Conservation (phyloP, 805 yeast species). For the Zygosaccharomyces gambellarensis region DNA sequence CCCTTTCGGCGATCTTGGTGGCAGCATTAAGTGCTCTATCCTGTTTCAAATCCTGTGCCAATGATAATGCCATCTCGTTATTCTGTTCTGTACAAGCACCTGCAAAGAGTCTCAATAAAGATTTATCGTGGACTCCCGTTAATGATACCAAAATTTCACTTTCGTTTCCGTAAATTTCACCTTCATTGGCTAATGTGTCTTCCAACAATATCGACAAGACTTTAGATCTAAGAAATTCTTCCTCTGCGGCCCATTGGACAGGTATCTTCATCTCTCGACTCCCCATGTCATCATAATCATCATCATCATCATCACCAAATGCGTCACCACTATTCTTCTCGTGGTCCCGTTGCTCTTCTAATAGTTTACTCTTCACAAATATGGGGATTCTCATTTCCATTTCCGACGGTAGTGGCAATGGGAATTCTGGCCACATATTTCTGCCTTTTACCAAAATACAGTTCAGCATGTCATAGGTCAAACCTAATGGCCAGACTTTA, state of each 20-base stretch:
- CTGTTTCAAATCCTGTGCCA: slow-evolving; percentile 64
- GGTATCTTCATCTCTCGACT: slow-evolving; percentile 30
- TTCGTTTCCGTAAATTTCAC: slow-evolving; percentile 41
- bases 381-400: slow-evolving; percentile 67
- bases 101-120: slow-evolving; percentile 72
- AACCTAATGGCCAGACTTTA: slow-evolving; percentile 84
- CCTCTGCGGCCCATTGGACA: slow-evolving; percentile 46
- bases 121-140: slow-evolving; percentile 63
- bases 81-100: slow-evolving; percentile 65
- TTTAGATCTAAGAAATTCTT: slow-evolving; percentile 54
- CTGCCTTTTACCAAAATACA: slow-evolving; percentile 72
- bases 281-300: slow-evolving; percentile 17
- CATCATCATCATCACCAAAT: slow-evolving; percentile 15
- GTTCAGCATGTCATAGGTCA: slow-evolving; percentile 61
- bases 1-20: slow-evolving; percentile 72
- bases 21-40: slow-evolving; percentile 84
- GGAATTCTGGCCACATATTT: slow-evolving; percentile 67
- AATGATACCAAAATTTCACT: slow-evolving; percentile 50
- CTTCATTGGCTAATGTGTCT: slow-evolving; percentile 48
- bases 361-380: slow-evolving; percentile 30
- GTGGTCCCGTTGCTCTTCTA: slow-evolving; percentile 28
- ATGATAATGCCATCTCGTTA: slow-evolving; percentile 58
- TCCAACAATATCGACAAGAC: slow-evolving; percentile 57
- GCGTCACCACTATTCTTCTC: slow-evolving; percentile 26
- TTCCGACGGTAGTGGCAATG: slow-evolving; percentile 80